A percentile compares a stretch with the other conserved stretches of the same genome.
phyloP scores from a whole-genome alignment of 202 grass and related monocot species.

The Carex sylvatica region DNA sequence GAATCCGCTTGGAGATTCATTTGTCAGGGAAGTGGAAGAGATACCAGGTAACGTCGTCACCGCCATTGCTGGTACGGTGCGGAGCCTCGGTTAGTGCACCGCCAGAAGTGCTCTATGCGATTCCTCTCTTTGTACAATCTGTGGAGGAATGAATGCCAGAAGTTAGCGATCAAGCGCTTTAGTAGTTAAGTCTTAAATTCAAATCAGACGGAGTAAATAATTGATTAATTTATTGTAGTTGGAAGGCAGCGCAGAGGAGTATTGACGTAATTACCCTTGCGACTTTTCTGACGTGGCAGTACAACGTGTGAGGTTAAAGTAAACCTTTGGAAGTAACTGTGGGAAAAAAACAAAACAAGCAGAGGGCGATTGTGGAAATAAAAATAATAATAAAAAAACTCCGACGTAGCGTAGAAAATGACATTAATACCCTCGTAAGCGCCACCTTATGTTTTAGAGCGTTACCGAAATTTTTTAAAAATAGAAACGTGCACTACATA shows the following conservation, averaged over 20 bases:
- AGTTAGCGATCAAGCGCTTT: background rate
- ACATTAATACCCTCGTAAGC: background rate
- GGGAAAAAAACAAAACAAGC: background rate
- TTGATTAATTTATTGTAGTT: background rate
- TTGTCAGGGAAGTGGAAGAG: constrained; percentile 14
- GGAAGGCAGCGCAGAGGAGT: background rate
- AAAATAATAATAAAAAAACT: background rate
- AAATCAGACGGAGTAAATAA: background rate
- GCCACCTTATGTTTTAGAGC: constrained; percentile 3
- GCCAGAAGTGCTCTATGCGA: background rate
- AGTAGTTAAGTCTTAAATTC: background rate
- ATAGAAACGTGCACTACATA: background rate
- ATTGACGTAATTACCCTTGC: constrained; percentile 11
- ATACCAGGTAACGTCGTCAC: constrained; percentile 33
- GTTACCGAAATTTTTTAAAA: background rate
- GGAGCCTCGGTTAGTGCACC: background rate
- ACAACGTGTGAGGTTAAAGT: background rate
- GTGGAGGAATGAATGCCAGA: background rate
- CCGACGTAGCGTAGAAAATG: background rate
- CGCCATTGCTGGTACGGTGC: constrained; percentile 37
- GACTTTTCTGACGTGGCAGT: background rate
- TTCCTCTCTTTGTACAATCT: background rate
- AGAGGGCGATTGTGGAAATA: background rate
- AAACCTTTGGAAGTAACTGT: too few relatives aligned
- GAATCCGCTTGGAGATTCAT: constrained; percentile 46